Percentiles rank a stretch among this genome's conserved stretches.
These are phyloP conservation scores for Sporothrix pseudoabietina DNA, from an alignment of 2,329 filamentous ascomycete genomes.

Conservation along the genomic window DNA sequence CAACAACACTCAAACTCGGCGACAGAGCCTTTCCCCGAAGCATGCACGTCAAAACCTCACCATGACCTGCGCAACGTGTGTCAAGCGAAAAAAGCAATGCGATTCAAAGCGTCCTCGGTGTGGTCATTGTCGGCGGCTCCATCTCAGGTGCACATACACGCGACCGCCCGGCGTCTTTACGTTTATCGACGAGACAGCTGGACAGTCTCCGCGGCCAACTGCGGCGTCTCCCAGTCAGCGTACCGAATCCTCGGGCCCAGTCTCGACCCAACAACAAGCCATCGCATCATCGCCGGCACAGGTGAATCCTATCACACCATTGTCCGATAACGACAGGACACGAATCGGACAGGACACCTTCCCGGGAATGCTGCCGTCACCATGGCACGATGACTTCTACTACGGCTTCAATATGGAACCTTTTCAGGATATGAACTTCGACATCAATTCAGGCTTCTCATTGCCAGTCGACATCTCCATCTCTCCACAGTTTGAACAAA, in stretches of 20 bases:
- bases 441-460: background rate
- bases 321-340: background rate
- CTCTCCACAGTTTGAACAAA: background rate
- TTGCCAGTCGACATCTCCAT: background rate
- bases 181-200: background rate
- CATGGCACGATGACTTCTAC: conserved; percentile 24
- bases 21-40: too few species aligned
- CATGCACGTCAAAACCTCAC: background rate
- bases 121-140: background rate
- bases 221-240: background rate
- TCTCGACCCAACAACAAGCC: background rate
- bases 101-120: conserved; percentile 9
- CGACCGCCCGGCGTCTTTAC: conserved; percentile 10
- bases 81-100: conserved; percentile 8
- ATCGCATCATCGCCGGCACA: background rate
- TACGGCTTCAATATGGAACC: conserved; percentile 22
- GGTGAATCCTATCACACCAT: background rate
- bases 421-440: conserved; percentile 10
- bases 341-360: background rate
- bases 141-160: conserved; percentile 1
- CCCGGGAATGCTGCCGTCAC: background rate
- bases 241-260: background rate
- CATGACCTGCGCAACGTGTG: conserved; percentile 18
- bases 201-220: background rate
- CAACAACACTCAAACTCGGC: too few species aligned